Evolutionary conservation across 768 basidiomycete species (phyloP).

Genomic region (Rhizopogon vesiculosus): DNA sequence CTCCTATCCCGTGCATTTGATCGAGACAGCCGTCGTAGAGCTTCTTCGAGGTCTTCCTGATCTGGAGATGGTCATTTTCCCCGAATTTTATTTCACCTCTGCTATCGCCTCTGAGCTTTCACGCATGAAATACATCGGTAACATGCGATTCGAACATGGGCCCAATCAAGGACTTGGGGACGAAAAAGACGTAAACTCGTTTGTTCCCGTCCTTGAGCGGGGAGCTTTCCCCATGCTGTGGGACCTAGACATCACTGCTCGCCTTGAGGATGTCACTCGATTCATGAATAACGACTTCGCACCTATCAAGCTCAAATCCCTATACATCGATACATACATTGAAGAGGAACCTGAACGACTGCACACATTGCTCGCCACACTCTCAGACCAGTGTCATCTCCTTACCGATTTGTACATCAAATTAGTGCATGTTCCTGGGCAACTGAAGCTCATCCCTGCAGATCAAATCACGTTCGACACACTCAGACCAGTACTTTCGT

Average conservation of each 20-base stretch:
- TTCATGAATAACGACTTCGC: slow-evolving; percentile 22
- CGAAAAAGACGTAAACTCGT: no score
- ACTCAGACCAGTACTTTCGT: slow-evolving; percentile 30
- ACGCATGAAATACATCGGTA: slow-evolving; percentile 34
- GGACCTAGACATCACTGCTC: no score
- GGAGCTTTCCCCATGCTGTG: no score
- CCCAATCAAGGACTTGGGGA: background rate
- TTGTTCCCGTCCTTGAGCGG: no score
- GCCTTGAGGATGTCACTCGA: no score
- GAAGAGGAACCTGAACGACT: slow-evolving; percentile 26
- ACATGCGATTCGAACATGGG: slow-evolving; percentile 52
- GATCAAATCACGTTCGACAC: slow-evolving; percentile 29
- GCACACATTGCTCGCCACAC: no score
- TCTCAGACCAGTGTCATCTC: no score
- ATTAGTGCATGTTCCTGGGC: slow-evolving; percentile 16
- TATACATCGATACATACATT: slow-evolving; percentile 46
- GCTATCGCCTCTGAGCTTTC: slow-evolving; percentile 42
- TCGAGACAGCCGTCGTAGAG: slow-evolving; percentile 36
- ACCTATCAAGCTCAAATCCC: slow-evolving; percentile 42
- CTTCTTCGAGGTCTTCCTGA: slow-evolving; percentile 38
- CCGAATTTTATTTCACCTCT: slow-evolving; percentile 47
- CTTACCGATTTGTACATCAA: slow-evolving; percentile 30
- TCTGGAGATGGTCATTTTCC: slow-evolving; percentile 44
- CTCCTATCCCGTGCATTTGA: slow-evolving; percentile 30
- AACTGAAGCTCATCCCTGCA: slow-evolving; percentile 9